phyloP scores from a whole-genome alignment of 2,329 filamentous ascomycete genomes.

The Alternaria incomplexa region DNA sequence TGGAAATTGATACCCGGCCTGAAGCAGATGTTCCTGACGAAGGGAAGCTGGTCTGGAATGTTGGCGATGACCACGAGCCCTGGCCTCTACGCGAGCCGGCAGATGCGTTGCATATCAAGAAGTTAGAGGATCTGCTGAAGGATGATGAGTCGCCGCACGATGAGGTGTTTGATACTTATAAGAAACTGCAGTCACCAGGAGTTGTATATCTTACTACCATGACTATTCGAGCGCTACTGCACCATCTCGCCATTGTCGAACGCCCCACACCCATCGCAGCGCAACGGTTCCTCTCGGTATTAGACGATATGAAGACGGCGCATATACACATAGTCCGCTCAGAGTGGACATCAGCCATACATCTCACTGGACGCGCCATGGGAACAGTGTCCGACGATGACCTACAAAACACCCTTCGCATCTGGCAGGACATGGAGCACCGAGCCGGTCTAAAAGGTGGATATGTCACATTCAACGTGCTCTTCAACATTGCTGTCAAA shows the following conservation, averaged over 20 bases:
- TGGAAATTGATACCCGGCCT: slow-evolving; percentile 25
- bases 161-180: slow-evolving; percentile 61
- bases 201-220: slow-evolving; percentile 57
- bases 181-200: slow-evolving; percentile 59
- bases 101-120: slow-evolving; percentile 44
- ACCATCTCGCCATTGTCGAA: slow-evolving; percentile 69
- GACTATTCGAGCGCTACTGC: slow-evolving; percentile 69
- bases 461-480: slow-evolving; percentile 87
- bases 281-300: slow-evolving; percentile 80
- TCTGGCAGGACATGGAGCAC: slow-evolving; percentile 92
- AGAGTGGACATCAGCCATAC: slow-evolving; percentile 86
- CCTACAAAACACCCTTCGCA: slow-evolving; percentile 70
- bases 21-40: slow-evolving; percentile 43
- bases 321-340: slow-evolving; percentile 69
- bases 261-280: slow-evolving; percentile 63
- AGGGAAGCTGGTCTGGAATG: slow-evolving; percentile 37
- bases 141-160: slow-evolving; percentile 54
- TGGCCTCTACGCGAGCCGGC: slow-evolving; percentile 41
- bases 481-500: slow-evolving; percentile 88
- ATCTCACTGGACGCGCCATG: slow-evolving; percentile 77
- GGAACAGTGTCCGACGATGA: slow-evolving; percentile 64
- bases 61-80: slow-evolving; percentile 40
- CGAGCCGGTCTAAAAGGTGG: slow-evolving; percentile 69
- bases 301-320: slow-evolving; percentile 82
- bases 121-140: slow-evolving; percentile 49